A percentile compares a stretch with the other conserved stretches of the same genome.
These are phyloP conservation scores for Penicillium taxi DNA, from an alignment of 495 filamentous ascomycete species.

Conservation along the genomic window DNA sequence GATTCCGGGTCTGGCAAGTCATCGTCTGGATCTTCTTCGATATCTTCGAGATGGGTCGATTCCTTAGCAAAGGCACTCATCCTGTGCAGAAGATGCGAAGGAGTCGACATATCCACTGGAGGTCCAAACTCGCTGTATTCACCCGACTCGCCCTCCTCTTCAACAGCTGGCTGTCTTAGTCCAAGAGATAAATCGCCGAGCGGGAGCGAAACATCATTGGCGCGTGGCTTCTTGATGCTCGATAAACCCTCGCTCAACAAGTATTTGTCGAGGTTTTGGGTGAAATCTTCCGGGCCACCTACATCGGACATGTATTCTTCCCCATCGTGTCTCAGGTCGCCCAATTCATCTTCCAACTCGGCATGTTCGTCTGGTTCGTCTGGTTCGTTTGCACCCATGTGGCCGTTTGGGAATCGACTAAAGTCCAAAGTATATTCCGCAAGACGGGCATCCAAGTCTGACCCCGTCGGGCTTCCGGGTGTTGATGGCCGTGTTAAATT, in stretches of 20 bases:
- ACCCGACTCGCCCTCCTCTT: slow-evolving; percentile 30
- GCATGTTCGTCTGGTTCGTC: no score
- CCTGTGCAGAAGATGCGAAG: slow-evolving; percentile 36
- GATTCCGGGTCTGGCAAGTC: slow-evolving; percentile 18
- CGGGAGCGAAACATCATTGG: slow-evolving; percentile 12
- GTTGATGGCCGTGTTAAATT: slow-evolving; percentile 17
- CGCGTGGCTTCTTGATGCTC: slow-evolving; percentile 12
- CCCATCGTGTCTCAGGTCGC: slow-evolving; percentile 20
- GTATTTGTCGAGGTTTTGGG: slow-evolving; percentile 43
- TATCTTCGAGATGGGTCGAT: slow-evolving; percentile 34
- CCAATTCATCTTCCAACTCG: slow-evolving; percentile 27
- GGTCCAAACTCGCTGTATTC: slow-evolving; percentile 42
- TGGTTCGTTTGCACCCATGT: no score
- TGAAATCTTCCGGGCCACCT: slow-evolving; percentile 47
- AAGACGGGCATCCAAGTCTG: slow-evolving; percentile 36
- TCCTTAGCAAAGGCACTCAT: slow-evolving; percentile 22
- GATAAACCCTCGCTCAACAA: slow-evolving; percentile 32
- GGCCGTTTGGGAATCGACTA: slow-evolving; percentile 35
- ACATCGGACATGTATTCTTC: slow-evolving; percentile 38
- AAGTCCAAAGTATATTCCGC: slow-evolving; percentile 43
- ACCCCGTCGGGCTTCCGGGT: slow-evolving; percentile 20
- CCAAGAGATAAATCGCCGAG: slow-evolving; percentile 10
- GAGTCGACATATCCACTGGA: slow-evolving; percentile 42
- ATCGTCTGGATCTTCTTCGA: slow-evolving; percentile 34
- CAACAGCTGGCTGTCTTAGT: slow-evolving; percentile 24